A percentile compares a stretch with the other conserved stretches of the same genome.
Conservation (phyloP, 257 asterid genomes). For the Dorcoceras hygrometricum region DNA sequence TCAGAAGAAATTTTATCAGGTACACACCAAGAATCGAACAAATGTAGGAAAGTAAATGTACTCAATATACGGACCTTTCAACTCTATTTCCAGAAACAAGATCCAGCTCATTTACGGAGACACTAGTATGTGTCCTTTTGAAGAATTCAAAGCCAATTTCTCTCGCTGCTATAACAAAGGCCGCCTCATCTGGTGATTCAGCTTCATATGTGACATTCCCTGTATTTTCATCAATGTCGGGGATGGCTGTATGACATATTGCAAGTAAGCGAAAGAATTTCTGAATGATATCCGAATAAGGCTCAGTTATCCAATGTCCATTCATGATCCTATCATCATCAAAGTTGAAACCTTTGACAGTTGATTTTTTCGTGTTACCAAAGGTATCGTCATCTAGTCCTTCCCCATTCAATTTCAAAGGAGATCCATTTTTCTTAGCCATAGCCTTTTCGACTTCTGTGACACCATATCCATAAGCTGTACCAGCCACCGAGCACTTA, state of each 20-base stretch:
- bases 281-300: constrained; percentile 51
- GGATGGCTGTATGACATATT: constrained; percentile 90
- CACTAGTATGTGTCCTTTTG: constrained; percentile 67
- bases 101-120: constrained; percentile 61
- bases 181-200: constrained; percentile 97
- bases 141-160: constrained; percentile 87
- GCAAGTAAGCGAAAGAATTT: constrained; percentile 72
- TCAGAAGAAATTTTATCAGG: constrained; percentile 25
- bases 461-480: constrained; percentile 71
- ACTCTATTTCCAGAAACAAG: constrained; percentile 50
- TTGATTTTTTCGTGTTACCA: constrained; percentile 31
- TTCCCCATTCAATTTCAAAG: constrained; percentile 40
- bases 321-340: constrained; percentile 64
- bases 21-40: neutral
- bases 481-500: constrained; percentile 85
- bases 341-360: constrained; percentile 80
- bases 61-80: constrained; percentile 57
- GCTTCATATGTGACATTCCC: constrained; percentile 81
- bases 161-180: constrained; percentile 90
- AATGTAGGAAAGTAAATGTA: neutral
- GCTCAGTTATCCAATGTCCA: constrained; percentile 72
- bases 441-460: constrained; percentile 88
- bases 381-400: constrained; percentile 25
- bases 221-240: constrained; percentile 66
- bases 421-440: constrained; percentile 77